These are phyloP conservation scores for Paspalum vaginatum DNA, from an alignment of 176 grass and related monocot species.

Conservation along the genomic window DNA sequence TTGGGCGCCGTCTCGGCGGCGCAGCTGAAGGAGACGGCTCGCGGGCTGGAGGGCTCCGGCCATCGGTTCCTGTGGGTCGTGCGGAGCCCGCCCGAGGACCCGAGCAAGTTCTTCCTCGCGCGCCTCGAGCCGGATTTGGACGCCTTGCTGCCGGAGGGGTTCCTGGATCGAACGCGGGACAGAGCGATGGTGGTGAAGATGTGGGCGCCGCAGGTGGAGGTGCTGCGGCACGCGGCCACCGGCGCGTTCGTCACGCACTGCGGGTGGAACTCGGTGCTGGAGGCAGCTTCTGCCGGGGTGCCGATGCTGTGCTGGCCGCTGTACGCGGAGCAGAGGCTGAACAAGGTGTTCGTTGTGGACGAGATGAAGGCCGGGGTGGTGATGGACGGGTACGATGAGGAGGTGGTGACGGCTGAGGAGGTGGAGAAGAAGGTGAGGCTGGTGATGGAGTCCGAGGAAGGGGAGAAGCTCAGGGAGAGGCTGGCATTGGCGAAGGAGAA, in stretches of 20 bases:
- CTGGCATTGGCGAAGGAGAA: constrained; percentile 33
- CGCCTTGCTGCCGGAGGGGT: constrained; percentile 59
- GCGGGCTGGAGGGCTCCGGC: constrained; percentile 51
- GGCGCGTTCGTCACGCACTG: constrained; percentile 67
- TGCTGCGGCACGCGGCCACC: constrained; percentile 56
- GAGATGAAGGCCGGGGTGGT: constrained; percentile 47
- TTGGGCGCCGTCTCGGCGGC: constrained; percentile 45
- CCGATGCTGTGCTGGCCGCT: constrained; percentile 73
- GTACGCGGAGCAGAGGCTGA: constrained; percentile 74
- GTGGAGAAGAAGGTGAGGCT: constrained; percentile 60
- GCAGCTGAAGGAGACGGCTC: constrained; percentile 51
- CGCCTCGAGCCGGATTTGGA: constrained; percentile 42
- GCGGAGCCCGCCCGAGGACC: constrained; percentile 40
- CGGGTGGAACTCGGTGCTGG: constrained; percentile 70
- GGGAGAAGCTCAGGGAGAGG: constrained; percentile 38
- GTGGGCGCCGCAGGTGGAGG: constrained; percentile 75
- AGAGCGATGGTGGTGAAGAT: constrained; percentile 52
- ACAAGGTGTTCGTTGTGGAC: constrained; percentile 65
- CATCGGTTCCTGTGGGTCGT: constrained; percentile 70
- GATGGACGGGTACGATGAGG: constrained; percentile 59
- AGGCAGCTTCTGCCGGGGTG: constrained; percentile 43
- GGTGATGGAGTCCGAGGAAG: constrained; percentile 60
- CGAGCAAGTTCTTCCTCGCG: constrained; percentile 34
- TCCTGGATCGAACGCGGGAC: constrained; percentile 51
- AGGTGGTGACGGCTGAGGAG: constrained; percentile 50